Evolutionary conservation across 371 early-diverging fungal species (phyloP), one percentile per base, ranked within the genome.

Genomic region (Syncephalastrum sp.): DNA sequence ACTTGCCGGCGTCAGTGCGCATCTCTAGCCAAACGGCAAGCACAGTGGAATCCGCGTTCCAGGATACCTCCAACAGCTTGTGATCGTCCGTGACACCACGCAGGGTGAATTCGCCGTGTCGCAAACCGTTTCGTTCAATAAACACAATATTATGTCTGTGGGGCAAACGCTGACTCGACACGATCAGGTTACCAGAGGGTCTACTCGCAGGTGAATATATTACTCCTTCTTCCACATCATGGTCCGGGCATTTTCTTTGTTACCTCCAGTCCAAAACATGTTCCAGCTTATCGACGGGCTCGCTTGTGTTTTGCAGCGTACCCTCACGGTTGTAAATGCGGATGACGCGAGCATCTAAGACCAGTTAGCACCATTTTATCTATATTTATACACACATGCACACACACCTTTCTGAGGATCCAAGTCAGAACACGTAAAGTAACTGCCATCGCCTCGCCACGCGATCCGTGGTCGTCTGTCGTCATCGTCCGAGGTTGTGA

Each of bases 401-500:
- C 16, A 55, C 63, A 55, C 70, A 83, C 86, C 79, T 60, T 75
- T 81, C 15, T 55, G 60, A 14, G 67, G 64, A 63, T 90, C 91
- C 47, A 91, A 70, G 44, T 85, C 80, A 16, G 90, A 91, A 64
- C 82, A 85, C 23, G 63, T 81, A 63, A 96, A 93, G 49, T 72
- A 89, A 23, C 82, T 83, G 33, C 93, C 95, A 69, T 98, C 98
- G 3, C 95, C 95, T 47, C 94, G 79, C 97, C 97, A 98, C 42
- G 92, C 82, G 2, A 98, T 63, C 12, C 91, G 83, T n/a, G 91
- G 83, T 2, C 54, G 55, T 1, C 58, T 47, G 69, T 93, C 95
- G 57, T 98, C 98, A 55, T 90, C 87, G 0, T 73, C 70, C 4
- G 90, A 87, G n/a, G 67, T 62, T 17, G 75, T 77, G 49, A 76